phyloP scores from a whole-genome alignment of 2,329 filamentous ascomycete genomes.

The Aquanectria penicillioides region DNA sequence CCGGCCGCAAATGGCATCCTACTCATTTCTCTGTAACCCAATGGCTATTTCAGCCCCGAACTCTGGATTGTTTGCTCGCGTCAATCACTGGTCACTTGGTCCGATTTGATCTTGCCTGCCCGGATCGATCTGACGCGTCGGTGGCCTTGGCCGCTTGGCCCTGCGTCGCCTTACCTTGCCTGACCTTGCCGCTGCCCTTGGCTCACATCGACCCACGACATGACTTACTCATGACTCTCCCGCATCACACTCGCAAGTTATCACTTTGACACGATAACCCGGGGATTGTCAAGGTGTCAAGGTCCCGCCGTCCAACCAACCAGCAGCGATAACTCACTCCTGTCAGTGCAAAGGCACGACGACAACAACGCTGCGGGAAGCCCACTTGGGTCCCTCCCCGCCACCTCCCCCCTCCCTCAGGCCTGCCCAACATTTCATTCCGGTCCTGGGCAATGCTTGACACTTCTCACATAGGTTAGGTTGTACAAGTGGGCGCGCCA shows the following conservation, averaged over 20 bases:
- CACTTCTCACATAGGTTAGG: too few species aligned
- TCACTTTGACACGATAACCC: too few species aligned
- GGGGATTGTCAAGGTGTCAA: too few species aligned
- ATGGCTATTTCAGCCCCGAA: conserved; percentile 1
- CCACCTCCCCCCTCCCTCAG: too few species aligned
- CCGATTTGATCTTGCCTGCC: conserved; percentile 14
- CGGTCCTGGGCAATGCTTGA: too few species aligned
- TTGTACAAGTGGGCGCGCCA: too few species aligned
- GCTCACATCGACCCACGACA: conserved; percentile 12
- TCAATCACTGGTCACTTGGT: background rate
- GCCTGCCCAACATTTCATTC: too few species aligned
- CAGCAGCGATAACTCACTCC: background rate
- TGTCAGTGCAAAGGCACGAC: background rate
- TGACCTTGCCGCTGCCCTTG: background rate
- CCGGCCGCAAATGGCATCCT: conserved; percentile 6
- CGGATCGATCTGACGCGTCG: background rate
- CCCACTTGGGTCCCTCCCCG: background rate
- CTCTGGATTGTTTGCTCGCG: background rate
- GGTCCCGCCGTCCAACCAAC: conserved; percentile 3
- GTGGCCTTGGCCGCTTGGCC: background rate
- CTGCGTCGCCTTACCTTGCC: background rate
- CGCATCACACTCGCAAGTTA: background rate
- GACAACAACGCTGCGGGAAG: conserved; percentile 1
- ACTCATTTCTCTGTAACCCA: background rate
- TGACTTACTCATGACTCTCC: too few species aligned